These are phyloP conservation scores for Iris pallida DNA, from an alignment of 116 monocot genomes.

Conservation along the genomic window DNA sequence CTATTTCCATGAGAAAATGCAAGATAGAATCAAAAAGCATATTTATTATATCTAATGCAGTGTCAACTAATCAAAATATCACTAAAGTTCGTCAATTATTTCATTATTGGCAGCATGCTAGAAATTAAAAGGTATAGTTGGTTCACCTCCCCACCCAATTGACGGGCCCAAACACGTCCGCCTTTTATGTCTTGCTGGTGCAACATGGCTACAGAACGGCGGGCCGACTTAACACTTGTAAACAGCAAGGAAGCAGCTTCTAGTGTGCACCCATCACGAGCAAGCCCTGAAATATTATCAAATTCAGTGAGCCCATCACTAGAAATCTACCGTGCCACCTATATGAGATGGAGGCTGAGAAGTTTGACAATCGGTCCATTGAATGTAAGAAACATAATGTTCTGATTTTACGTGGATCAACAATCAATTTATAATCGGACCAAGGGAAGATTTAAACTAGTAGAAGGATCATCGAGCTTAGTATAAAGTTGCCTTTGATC, in stretches of 20 bases:
- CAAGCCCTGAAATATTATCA: conserved; percentile 49
- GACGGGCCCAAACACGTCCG: conserved; percentile 80
- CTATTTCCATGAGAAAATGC: neutral
- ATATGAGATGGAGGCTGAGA: too few relatives aligned
- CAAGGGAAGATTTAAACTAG: too few relatives aligned
- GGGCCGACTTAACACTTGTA: conserved; percentile 72
- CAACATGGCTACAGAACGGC: conserved; percentile 49
- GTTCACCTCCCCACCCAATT: conserved; percentile 92
- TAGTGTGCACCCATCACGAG: conserved; percentile 85
- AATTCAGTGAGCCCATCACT: neutral
- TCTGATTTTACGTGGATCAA: too few relatives aligned
- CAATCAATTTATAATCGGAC: too few relatives aligned
- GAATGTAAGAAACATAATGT: too few relatives aligned
- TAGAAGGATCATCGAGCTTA: too few relatives aligned
- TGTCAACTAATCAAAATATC: neutral
- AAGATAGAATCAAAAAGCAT: neutral
- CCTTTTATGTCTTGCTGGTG: conserved; percentile 79
- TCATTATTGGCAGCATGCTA: neutral
- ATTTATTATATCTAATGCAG: neutral
- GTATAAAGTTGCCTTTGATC: too few relatives aligned
- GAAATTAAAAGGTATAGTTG: neutral
- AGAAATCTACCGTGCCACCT: too few relatives aligned
- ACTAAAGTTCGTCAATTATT: neutral
- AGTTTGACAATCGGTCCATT: too few relatives aligned
- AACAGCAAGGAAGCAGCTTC: conserved; percentile 76